These are phyloP conservation scores for Quillaja saponaria DNA, from an alignment of 306 rosid genomes.

Conservation along the genomic window DNA sequence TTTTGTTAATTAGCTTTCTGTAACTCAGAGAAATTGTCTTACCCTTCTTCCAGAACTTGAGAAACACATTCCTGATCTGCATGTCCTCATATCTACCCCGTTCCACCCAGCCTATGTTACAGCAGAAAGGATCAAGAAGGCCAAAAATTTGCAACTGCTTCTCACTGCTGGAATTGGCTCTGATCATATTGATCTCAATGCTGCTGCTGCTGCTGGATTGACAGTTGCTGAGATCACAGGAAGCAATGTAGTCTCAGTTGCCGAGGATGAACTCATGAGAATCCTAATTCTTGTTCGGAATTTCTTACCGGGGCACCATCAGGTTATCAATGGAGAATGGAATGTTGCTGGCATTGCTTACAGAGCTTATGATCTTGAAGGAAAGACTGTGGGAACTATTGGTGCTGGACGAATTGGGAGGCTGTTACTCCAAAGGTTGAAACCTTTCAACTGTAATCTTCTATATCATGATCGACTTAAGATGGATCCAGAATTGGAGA, in stretches of 20 bases:
- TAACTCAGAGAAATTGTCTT: conserved; percentile 21
- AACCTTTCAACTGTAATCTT: conserved; percentile 83
- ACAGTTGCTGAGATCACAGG: conserved; percentile 98
- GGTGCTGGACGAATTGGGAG: conserved; percentile 89
- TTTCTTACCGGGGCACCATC: conserved; percentile 81
- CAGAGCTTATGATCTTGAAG: conserved; percentile 94
- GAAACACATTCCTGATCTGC: conserved; percentile 78
- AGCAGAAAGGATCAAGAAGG: conserved; percentile 84
- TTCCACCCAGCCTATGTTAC: conserved; percentile 98
- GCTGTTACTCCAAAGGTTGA: conserved; percentile 88
- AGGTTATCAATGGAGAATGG: conserved; percentile 79
- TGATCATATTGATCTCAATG: conserved; percentile 84
- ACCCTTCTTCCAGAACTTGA: conserved; percentile 65
- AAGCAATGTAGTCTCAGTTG: conserved; percentile 88
- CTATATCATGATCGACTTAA: conserved; percentile 80
- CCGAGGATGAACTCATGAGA: conserved; percentile 95
- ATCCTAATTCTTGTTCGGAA: conserved; percentile 84
- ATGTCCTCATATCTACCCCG: conserved; percentile 90
- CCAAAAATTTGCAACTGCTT: conserved; percentile 81
- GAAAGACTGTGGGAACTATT: conserved; percentile 83
- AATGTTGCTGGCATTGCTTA: conserved; percentile 90
- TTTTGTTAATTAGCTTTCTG: neutral
- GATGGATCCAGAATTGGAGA: conserved; percentile 76
- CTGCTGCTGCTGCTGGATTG: conserved; percentile 92
- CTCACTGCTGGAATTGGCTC: conserved; percentile 96